phyloP scores from a whole-genome alignment of 2,329 filamentous ascomycete genomes.

The Phyllosticta ampelicida region DNA sequence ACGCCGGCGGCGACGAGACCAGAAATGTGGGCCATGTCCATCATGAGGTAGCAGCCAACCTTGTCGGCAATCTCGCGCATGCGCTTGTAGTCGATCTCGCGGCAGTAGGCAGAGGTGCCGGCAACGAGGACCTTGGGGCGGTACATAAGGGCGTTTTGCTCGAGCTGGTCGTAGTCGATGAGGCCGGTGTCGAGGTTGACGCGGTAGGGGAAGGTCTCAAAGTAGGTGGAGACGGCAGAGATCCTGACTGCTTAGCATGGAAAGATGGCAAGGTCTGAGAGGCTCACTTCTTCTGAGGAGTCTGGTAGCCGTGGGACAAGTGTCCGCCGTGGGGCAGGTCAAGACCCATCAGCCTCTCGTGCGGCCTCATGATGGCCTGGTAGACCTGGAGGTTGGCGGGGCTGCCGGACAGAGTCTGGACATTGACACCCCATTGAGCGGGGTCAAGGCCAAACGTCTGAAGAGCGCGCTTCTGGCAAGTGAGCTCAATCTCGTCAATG shows the following conservation, averaged over 20 bases:
- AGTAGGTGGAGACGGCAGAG: conserved; percentile 97
- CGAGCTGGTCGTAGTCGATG: conserved; percentile 90
- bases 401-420: conserved; percentile 74
- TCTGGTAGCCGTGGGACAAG: conserved; percentile 96
- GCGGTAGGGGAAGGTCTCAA: conserved; percentile 93
- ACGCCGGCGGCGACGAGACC: conserved; percentile 88
- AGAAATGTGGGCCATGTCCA: conserved; percentile 96
- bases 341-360: conserved; percentile 93
- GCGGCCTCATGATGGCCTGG: conserved; percentile 90
- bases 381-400: conserved; percentile 98
- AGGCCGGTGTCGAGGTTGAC: conserved; percentile 81
- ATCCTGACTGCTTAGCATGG: conserved; percentile 44
- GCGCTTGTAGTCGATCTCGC: conserved; percentile 86
- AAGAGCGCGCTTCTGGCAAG: conserved; percentile 84
- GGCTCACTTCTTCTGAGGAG: conserved; percentile 72
- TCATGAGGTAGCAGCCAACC: conserved; percentile 81
- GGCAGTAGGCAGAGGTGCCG: conserved; percentile 90
- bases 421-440: conserved; percentile 93
- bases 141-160: conserved; percentile 78
- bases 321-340: conserved; percentile 92
- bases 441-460: conserved; percentile 75
- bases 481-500: conserved; percentile 79
- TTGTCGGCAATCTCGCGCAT: conserved; percentile 89
- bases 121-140: conserved; percentile 92
- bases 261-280: conserved; percentile 12